Base-by-base conservation (phyloP, 768 basidiomycete species). In the Tricholoma bakamatsutake region DNA sequence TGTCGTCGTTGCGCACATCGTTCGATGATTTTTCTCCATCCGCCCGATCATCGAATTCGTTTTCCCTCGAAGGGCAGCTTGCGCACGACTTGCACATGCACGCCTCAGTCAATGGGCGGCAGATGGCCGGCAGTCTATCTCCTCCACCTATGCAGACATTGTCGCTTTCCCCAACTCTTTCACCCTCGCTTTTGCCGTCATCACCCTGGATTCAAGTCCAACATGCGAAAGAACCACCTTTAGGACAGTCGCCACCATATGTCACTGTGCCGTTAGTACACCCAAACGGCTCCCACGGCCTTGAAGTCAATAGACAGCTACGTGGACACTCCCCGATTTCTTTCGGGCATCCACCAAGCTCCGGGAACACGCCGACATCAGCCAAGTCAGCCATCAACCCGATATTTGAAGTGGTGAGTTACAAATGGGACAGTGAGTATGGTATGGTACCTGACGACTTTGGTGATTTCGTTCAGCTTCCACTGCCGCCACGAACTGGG, bases 331-430 rank as follows among this genome's bases (percentile, higher is more conserved):
- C 82, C 5, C 76, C 82, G 52, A 85, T 78, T 61, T 77, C 81
- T 13, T 68, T 75, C 59, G 80, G 80, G 47, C 80, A 82, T 63
- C 82, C 85, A 15, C 80, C 85, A 50, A 83, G 81, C 61, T 80
- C 86, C 34, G 77, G 78, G 47, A 71, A 78, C 52, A 81, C 80
- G 13, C 77, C 88, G 35, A 85, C 84, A 66, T 81, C 84, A 46
- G 78, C 85, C 24, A 84, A 84, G 66, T 82, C 85, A 50, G 80
- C 77, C 33, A 88, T 91, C 65, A 90, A 93, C 69, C 88, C 90
- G 28, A 91, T 92, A 67, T 93, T 93, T 78, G 87, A 89, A 81
- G 90, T 93, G 76, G 90, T 92, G 73, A 77, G 90, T 83, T 71
- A 73, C 59, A 65, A 70, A 65, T 72, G 67, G 69, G 71, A 71